Conservation (phyloP, 805 yeast species). For the Saccharomyces eubayanus region DNA sequence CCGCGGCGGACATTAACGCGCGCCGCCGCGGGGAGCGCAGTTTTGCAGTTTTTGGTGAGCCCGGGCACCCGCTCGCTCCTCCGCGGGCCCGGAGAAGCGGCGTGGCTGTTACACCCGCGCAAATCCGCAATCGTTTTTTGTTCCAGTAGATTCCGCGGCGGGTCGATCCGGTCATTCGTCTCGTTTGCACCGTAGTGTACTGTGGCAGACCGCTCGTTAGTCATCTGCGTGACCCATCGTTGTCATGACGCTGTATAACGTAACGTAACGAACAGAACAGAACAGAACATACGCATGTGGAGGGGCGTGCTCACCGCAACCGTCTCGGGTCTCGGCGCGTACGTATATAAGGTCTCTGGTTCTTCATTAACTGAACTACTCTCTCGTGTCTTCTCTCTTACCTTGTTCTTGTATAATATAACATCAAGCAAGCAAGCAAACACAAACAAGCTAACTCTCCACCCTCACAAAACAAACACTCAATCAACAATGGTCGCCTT, state of each 20-base stretch:
- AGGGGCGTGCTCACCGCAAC: too few relatives aligned
- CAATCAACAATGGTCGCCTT: constrained; percentile 28
- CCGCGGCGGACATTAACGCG: background rate
- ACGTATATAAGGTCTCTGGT: background rate
- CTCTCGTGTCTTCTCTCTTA: background rate
- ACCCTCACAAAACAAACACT: constrained; percentile 7
- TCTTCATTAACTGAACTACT: background rate
- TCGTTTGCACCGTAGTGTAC: background rate
- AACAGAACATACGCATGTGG: background rate
- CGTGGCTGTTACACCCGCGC: background rate
- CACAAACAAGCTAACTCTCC: constrained; percentile 3
- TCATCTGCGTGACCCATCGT: background rate
- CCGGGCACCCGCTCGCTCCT: background rate
- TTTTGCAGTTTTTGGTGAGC: background rate
- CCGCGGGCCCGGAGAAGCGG: background rate
- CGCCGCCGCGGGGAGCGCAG: background rate
- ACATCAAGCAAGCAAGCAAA: constrained; percentile 6
- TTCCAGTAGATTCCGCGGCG: background rate
- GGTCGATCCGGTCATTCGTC: background rate
- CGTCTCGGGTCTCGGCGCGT: too few relatives aligned
- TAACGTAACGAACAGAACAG: too few relatives aligned
- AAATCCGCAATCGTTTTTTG: background rate
- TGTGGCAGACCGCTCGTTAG: background rate
- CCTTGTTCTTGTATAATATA: background rate
- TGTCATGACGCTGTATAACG: background rate